A percentile compares a stretch with the other conserved stretches of the same genome.
phyloP scores from a whole-genome alignment of 352 stramenopile genomes.

The Phytophthora tubulina region DNA sequence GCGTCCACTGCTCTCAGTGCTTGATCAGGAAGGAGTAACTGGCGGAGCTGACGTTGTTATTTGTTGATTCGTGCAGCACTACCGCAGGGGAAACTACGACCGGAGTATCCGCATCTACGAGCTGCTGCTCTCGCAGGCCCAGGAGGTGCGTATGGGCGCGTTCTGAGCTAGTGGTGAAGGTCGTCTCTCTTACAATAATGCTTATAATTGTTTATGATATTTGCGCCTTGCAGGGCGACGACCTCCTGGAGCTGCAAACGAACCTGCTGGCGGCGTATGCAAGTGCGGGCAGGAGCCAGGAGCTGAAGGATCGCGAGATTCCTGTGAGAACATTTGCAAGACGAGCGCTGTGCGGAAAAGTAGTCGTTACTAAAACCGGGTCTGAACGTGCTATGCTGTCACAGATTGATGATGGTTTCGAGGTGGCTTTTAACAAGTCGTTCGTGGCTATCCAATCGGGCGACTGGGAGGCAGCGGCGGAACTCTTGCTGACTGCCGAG shows the following conservation, averaged over 20 bases:
- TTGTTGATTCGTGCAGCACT: constrained; percentile 54
- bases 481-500: constrained; percentile 65
- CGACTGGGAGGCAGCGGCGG: constrained; percentile 60
- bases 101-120: constrained; percentile 84
- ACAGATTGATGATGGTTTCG: constrained; percentile 79
- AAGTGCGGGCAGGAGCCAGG: constrained; percentile 60
- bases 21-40: background rate
- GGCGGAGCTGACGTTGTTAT: constrained; percentile 3
- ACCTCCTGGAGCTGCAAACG: constrained; percentile 80
- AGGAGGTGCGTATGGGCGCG: constrained; percentile 36
- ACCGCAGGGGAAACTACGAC: constrained; percentile 70
- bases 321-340: constrained; percentile 39
- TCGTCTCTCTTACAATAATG: constrained; percentile 1
- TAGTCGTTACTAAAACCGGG: constrained; percentile 1
- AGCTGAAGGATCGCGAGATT: constrained; percentile 65
- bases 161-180: background rate
- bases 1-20: constrained; percentile 7
- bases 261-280: constrained; percentile 83
- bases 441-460: constrained; percentile 77
- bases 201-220: background rate
- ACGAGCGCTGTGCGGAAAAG: background rate
- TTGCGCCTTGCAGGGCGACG: constrained; percentile 48
- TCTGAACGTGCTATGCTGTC: constrained; percentile 11
- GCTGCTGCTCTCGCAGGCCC: constrained; percentile 55
- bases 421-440: constrained; percentile 89